Evolutionary conservation across 192 early-diverging fungal genomes (phyloP), one percentile per base, ranked within the genome.

Genomic region (Linnemannia exigua): DNA sequence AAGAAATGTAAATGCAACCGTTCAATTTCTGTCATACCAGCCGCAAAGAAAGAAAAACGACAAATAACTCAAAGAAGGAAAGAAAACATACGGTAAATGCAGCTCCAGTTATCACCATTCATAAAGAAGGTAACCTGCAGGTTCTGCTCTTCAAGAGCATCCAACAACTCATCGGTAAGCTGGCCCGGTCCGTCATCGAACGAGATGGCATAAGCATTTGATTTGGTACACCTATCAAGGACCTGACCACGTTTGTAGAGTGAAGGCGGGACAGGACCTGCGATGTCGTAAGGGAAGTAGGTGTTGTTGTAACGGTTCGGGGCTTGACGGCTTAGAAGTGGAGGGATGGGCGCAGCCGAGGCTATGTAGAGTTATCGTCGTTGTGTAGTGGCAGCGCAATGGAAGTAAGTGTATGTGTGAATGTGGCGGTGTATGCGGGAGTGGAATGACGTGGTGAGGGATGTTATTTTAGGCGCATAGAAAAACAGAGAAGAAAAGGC

Each of bases 181-280:
- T 79, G 81, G 31, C 90, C 89, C 28, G 94, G 94, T 28, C 94
- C 94, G 84, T 95, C 94, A 84, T 95, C 94, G 66, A 92, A 95
- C 12, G 92, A 93, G 71, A 94, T 81, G 44, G 90, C 89, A 25
- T 86, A 86, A 17, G 84, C 71, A 33, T 86, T 86, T 12, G 67
- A 47, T 19, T 8, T 25, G 7, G 51, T 68, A 66, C 84, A 86
- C 15, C 74, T 67, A 3, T 80, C 52, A 1, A 86, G 74, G 16
- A 86, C 50, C 33, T 71, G 54, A 1, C 84, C 84, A 5, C 78
- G 70, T n/a, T 50, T 36, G 66, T 86, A 73, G 16, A 73, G 73
- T 3, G 78, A 50, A 4, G 78, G 84, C 9, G 83, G 77, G 37
- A 75, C 37, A 5, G 84, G 77, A 0, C 77, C 78, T 35, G 61